A percentile compares a stretch with the other conserved stretches of the same genome.
These are phyloP conservation scores for Penicillium olsonii DNA, from an alignment of 2,329 filamentous ascomycete species.

Conservation along the genomic window DNA sequence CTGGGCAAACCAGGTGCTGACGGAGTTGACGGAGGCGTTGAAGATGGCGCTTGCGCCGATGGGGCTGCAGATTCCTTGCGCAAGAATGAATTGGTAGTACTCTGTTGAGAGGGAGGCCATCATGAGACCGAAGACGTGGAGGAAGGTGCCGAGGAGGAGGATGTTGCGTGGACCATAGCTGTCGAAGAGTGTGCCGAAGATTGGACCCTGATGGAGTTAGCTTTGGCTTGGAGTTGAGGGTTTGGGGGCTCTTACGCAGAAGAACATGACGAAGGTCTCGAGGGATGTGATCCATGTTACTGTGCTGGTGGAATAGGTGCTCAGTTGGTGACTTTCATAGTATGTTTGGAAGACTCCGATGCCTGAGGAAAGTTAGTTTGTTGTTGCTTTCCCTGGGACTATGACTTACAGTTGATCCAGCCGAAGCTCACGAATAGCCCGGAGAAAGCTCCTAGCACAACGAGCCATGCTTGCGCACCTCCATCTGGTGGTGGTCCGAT, in stretches of 20 bases:
- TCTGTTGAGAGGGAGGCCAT: conserved; percentile 56
- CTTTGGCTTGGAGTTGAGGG: neutral
- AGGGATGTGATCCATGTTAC: conserved; percentile 65
- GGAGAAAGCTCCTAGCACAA: conserved; percentile 53
- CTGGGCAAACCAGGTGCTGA: conserved; percentile 55
- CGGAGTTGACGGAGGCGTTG: conserved; percentile 41
- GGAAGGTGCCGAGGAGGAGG: conserved; percentile 51
- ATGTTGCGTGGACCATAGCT: conserved; percentile 61
- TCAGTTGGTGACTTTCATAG: conserved; percentile 55
- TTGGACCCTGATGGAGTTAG: conserved; percentile 46
- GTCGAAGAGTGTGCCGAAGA: conserved; percentile 67
- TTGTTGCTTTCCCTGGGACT: neutral
- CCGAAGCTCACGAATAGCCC: conserved; percentile 54
- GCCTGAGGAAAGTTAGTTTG: conserved; percentile 11
- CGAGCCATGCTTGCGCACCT: conserved; percentile 37
- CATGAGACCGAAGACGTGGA: conserved; percentile 62
- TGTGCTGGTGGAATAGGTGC: conserved; percentile 53
- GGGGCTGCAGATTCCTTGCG: conserved; percentile 56
- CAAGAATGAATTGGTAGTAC: conserved; percentile 60
- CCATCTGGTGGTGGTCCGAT: conserved; percentile 31
- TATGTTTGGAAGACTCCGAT: conserved; percentile 52
- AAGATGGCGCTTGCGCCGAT: conserved; percentile 55
- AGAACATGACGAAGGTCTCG: conserved; percentile 30
- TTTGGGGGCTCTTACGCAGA: conserved; percentile 16
- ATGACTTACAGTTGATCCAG: conserved; percentile 50